These are phyloP conservation scores for Cylindrodendrum hubeiense DNA, from an alignment of 2,329 filamentous ascomycete genomes.

Conservation along the genomic window DNA sequence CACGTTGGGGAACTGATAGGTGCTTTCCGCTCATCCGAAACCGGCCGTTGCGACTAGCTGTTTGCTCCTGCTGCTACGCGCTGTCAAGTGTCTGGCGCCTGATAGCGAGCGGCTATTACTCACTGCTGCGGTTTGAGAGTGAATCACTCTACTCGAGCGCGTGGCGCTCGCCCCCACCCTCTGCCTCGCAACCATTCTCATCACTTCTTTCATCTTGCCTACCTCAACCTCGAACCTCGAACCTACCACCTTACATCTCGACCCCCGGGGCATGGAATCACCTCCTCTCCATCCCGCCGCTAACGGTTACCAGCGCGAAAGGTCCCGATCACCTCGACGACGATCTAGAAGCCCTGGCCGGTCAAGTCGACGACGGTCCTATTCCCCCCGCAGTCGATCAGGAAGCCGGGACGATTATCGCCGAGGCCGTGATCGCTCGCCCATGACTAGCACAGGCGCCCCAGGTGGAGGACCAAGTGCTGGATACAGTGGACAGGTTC, in stretches of 20 bases:
- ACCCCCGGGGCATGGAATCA: constrained; percentile 32
- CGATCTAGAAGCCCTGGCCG: constrained; percentile 87
- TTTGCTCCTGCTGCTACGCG: constrained; percentile 7
- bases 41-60: constrained; percentile 28
- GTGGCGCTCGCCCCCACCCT: constrained; percentile 20
- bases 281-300: constrained; percentile 27
- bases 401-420: constrained; percentile 81
- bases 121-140: constrained; percentile 2
- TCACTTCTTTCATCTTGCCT: constrained; percentile 22
- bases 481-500: constrained; percentile 70
- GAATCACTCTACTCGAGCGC: constrained; percentile 23
- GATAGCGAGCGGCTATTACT: constrained; percentile 13
- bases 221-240: constrained; percentile 11
- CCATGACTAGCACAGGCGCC: constrained; percentile 83
- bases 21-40: constrained; percentile 40
- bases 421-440: constrained; percentile 81
- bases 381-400: constrained; percentile 83
- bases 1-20: constrained; percentile 25
- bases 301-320: constrained; percentile 77
- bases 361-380: constrained; percentile 78
- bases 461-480: constrained; percentile 77
- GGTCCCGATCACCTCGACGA: constrained; percentile 82
- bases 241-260: constrained; percentile 22
- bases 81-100: constrained; percentile 2
- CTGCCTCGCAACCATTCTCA: constrained; percentile 19